phyloP scores from a whole-genome alignment of 2,329 filamentous ascomycete genomes.

The Pseudocercospora ulei region DNA sequence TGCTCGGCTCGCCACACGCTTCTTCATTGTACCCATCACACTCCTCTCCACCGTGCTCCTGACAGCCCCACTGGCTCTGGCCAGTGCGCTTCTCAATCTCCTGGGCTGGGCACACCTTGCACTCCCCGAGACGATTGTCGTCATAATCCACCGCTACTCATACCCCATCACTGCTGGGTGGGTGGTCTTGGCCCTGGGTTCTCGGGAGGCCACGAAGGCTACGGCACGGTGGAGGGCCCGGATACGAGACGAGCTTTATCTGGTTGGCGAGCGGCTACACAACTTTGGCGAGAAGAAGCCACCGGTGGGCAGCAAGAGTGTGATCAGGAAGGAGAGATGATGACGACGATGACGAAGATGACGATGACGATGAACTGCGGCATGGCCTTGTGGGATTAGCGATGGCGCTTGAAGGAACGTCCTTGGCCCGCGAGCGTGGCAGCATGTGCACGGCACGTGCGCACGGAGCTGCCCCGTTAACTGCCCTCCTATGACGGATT shows the following conservation, averaged over 20 bases:
- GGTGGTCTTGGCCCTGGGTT: constrained; percentile 13
- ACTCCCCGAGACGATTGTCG: constrained; percentile 5
- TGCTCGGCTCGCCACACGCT: constrained; percentile 66
- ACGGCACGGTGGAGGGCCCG: constrained; percentile 67
- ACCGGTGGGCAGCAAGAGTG: constrained; percentile 29
- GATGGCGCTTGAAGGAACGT: too few species aligned
- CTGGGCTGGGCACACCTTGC: constrained; percentile 8
- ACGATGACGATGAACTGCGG: constrained; percentile 1
- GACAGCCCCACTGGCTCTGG: constrained; percentile 53
- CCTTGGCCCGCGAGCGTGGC: too few species aligned
- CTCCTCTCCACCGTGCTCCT: constrained; percentile 56
- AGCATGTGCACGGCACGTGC: too few species aligned
- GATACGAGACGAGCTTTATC: constrained; percentile 87
- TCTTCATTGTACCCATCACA: constrained; percentile 68
- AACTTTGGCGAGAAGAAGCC: constrained; percentile 65
- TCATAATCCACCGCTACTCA: constrained; percentile 52
- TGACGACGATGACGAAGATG: constrained; percentile 2
- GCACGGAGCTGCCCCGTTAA: too few species aligned
- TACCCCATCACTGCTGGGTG: constrained; percentile 51
- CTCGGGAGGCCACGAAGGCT: constrained; percentile 42
- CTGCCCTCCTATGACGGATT: too few species aligned
- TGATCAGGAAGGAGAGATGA: constrained; percentile 28
- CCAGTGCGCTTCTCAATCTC: constrained; percentile 42
- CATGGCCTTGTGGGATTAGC: constrained; percentile 8
- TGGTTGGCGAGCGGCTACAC: constrained; percentile 88